These are phyloP conservation scores for Solanum clarkiae DNA, from an alignment of 257 asterid species.

Conservation along the genomic window DNA sequence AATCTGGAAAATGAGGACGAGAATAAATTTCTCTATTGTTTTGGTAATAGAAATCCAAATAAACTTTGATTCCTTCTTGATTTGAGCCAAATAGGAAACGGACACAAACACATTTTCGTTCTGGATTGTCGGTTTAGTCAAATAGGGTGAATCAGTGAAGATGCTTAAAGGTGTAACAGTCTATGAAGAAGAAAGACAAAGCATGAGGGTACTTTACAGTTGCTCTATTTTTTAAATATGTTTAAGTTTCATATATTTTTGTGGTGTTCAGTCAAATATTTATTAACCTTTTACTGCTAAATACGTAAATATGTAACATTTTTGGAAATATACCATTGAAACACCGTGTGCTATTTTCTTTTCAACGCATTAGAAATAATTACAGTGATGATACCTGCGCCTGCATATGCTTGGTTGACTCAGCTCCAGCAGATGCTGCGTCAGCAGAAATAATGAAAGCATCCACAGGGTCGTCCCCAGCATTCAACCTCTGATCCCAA, in stretches of 20 bases:
- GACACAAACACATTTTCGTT: not conserved
- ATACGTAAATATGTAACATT: not conserved
- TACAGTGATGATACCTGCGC: constrained; percentile 52
- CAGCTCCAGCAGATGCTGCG: constrained; percentile 82
- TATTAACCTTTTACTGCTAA: not conserved
- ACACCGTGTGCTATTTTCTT: not conserved
- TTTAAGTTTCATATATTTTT: not conserved
- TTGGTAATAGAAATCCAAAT: not conserved
- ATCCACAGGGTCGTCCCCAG: constrained; percentile 67
- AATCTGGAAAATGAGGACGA: not conserved
- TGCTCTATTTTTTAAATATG: not conserved
- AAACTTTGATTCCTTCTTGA: not conserved
- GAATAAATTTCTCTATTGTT: not conserved
- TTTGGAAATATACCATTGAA: not conserved
- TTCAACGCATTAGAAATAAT: not conserved
- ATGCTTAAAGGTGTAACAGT: not conserved
- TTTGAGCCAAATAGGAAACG: not conserved
- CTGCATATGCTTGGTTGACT: constrained; percentile 73
- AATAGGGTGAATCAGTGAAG: not conserved
- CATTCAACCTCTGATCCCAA: constrained; percentile 50
- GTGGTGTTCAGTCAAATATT: not conserved
- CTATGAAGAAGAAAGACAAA: not conserved
- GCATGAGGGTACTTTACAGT: not conserved
- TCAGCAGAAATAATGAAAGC: constrained; percentile 77
- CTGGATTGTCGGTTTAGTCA: not conserved